These are phyloP conservation scores for Exophiala viscosa DNA, from an alignment of 2,329 filamentous ascomycete species.

Conservation along the genomic window DNA sequence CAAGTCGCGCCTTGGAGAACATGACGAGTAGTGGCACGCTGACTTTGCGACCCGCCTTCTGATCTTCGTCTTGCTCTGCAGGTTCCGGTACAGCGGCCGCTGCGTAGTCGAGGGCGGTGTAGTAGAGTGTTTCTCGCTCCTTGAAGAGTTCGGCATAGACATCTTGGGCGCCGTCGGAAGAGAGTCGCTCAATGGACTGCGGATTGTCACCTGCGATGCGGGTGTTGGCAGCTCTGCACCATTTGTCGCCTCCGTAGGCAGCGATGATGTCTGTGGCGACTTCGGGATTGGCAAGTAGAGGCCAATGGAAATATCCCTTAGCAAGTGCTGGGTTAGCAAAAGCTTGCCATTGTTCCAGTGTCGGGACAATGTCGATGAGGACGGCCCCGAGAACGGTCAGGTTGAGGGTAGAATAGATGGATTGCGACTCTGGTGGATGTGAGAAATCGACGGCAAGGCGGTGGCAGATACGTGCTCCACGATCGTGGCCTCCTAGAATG, in stretches of 20 bases:
- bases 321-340: constrained; percentile 39
- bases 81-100: constrained; percentile 43
- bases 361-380: constrained; percentile 51
- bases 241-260: constrained; percentile 42
- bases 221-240: constrained; percentile 34
- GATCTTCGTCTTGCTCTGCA: constrained; percentile 44
- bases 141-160: constrained; percentile 45
- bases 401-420: constrained; percentile 12
- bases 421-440: constrained; percentile 7
- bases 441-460: constrained; percentile 45
- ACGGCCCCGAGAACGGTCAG: constrained; percentile 40
- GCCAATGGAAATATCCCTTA: constrained; percentile 50
- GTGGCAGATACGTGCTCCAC: constrained; percentile 49
- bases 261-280: constrained; percentile 44
- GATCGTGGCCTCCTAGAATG: constrained; percentile 50
- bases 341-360: constrained; percentile 43
- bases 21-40: constrained; percentile 42
- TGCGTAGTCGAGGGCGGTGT: constrained; percentile 48
- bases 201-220: constrained; percentile 31
- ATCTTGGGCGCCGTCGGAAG: constrained; percentile 38
- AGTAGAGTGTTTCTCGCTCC: constrained; percentile 40
- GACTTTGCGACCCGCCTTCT: constrained; percentile 44
- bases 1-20: constrained; percentile 43
- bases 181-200: constrained; percentile 20
- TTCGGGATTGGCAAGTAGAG: constrained; percentile 47